Evolutionary conservation across 2,329 filamentous ascomycete species (phyloP), one percentile per base, ranked within the genome.

Genomic region (Colletotrichum siamense): DNA sequence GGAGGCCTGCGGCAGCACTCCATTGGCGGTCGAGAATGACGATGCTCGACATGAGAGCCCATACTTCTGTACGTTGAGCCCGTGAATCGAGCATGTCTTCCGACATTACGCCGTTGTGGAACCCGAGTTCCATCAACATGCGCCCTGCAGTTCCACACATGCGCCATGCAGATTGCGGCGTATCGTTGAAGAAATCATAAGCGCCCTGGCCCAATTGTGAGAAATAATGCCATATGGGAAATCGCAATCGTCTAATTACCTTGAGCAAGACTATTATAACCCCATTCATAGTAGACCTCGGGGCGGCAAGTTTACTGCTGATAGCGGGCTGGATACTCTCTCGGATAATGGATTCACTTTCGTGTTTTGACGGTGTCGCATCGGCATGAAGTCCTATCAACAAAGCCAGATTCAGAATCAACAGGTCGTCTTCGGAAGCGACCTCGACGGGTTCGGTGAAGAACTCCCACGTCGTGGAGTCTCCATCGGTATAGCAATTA

Each of bases 71-170:
- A 15, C 66, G 67, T 57, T 77, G 61, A 10, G 36, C 69, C 8
- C 70, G 65, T 15, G 77, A 67, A 13, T 66, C 34, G 4, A 74
- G 26, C 2, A 77, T 68, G 15, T 82, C 79, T 13, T 79, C 76
- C 1, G 77, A 78, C 3, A 81, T 79, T 1, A 81, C 80, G 16
- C 79, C 72, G n/a, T 78, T 81, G n/a, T 82, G 81, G 2, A 81
- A 75, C 1, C 81, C 81, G 5, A 82, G 80, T 32, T 82, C 81
- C 79, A 82, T 79, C 9, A 81, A 13, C 65, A 81, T 80, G 4
- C 79, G 77, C 2, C 81, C 81, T 8, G 80, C 81, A 4, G 79
- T 73, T 0, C 81, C 81, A 3, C 80, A 82, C 81, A 82, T 81
- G 3, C 81, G 78, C 80, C 80, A 81, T 3, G 81, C 80, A 18